Evolutionary conservation across 139 green algal species (phyloP).

Genomic region (Chlamydomonas sphaeroides): DNA sequence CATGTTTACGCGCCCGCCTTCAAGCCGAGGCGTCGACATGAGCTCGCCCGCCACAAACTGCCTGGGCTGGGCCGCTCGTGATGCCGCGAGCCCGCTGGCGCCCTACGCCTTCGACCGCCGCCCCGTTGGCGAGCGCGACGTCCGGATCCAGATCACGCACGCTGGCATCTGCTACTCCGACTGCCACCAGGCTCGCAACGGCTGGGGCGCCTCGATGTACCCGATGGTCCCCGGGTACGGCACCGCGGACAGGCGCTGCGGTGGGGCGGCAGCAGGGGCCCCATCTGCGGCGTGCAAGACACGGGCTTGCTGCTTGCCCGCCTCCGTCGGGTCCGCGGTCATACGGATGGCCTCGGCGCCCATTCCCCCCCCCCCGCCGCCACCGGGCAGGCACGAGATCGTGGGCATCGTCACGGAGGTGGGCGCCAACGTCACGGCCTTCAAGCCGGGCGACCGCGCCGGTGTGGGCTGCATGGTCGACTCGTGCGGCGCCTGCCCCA

Average conservation of each 20-base stretch:
- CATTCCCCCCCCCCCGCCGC: background rate
- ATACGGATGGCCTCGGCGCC: background rate
- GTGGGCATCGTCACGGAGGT: slow-evolving; percentile 85
- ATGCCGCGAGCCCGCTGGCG: too few species aligned
- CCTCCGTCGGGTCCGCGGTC: too few species aligned
- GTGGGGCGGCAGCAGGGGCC: background rate
- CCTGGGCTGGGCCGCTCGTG: too few species aligned
- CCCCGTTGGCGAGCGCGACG: too few species aligned
- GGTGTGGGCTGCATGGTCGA: slow-evolving; percentile 85
- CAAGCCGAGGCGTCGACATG: too few species aligned
- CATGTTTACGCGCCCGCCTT: too few species aligned
- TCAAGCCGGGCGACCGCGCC: slow-evolving; percentile 80
- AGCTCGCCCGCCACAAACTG: too few species aligned
- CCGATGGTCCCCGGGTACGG: slow-evolving; percentile 76
- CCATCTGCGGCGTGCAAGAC: background rate
- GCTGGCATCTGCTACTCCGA: slow-evolving; percentile 86
- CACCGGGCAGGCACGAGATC: slow-evolving; percentile 87
- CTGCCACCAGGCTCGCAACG: slow-evolving; percentile 76
- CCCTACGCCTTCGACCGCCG: too few species aligned
- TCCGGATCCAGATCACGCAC: slow-evolving; percentile 73
- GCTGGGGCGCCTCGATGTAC: slow-evolving; percentile 71
- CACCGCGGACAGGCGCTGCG: background rate
- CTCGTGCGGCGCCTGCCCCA: slow-evolving; percentile 61
- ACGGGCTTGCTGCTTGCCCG: too few species aligned
- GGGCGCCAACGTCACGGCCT: slow-evolving; percentile 54